Percentiles rank a stretch among this genome's conserved stretches.
Conservation (phyloP, 257 asterid genomes). For the Jacaranda copaia region DNA sequence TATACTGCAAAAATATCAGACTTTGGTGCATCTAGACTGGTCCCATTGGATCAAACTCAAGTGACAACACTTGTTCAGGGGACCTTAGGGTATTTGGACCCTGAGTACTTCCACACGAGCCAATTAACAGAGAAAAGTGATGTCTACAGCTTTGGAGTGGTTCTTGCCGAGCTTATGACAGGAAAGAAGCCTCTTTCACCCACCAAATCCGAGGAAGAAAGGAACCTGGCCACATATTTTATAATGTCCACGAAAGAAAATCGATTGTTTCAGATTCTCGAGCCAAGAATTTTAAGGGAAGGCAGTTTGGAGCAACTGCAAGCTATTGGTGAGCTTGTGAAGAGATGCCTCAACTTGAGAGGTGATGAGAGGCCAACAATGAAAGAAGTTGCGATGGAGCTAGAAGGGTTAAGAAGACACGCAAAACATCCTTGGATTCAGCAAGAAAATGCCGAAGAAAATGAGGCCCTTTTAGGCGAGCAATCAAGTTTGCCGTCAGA, state of each 20-base stretch:
- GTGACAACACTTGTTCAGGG: slow-evolving; percentile 46
- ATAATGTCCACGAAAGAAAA: no score
- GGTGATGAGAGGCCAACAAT: slow-evolving; percentile 59
- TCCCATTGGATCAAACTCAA: slow-evolving; percentile 45
- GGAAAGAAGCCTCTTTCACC: no score
- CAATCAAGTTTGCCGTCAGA: slow-evolving; percentile 32
- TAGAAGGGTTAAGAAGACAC: slow-evolving; percentile 42
- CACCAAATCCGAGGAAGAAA: no score
- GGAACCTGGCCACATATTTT: no score
- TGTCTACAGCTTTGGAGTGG: slow-evolving; percentile 50
- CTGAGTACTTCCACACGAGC: slow-evolving; percentile 44
- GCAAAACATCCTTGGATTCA: slow-evolving; percentile 33
- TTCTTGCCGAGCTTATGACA: slow-evolving; percentile 45
- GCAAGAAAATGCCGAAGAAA: slow-evolving; percentile 32
- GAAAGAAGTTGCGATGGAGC: slow-evolving; percentile 63
- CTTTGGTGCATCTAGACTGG: slow-evolving; percentile 47
- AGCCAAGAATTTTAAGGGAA: slow-evolving; percentile 41
- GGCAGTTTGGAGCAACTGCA: slow-evolving; percentile 50
- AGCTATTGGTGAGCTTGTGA: slow-evolving; percentile 45
- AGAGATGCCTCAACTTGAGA: slow-evolving; percentile 48
- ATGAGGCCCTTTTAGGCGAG: slow-evolving; percentile 34
- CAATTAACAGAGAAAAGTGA: slow-evolving; percentile 45
- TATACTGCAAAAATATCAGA: slow-evolving; percentile 45
- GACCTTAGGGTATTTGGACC: slow-evolving; percentile 51
- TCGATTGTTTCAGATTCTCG: no score